phyloP scores from a whole-genome alignment of 2,329 filamentous ascomycete genomes.

The Trichoderma pleuroti region DNA sequence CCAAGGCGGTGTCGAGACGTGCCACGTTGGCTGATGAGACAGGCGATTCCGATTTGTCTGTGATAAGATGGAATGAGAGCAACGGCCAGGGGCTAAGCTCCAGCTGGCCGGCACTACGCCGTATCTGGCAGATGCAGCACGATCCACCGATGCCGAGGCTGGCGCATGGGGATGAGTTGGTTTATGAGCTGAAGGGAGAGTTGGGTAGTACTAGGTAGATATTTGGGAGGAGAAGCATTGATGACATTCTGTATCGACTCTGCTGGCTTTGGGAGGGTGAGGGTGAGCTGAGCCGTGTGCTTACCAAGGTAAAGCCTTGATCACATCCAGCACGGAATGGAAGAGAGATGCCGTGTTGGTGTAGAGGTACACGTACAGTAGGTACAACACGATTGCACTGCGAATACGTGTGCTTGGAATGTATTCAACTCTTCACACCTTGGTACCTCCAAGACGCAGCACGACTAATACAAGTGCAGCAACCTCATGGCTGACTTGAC shows the following conservation, averaged over 20 bases:
- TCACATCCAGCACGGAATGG: not conserved
- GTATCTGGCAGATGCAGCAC: not conserved
- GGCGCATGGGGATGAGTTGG: not conserved
- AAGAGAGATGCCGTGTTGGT: not conserved
- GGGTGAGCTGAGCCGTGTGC: not conserved
- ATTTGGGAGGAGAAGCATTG: not conserved
- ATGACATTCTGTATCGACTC: not conserved
- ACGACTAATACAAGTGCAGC: not conserved
- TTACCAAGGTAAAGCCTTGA: not conserved
- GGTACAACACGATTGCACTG: not conserved
- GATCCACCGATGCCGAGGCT: not conserved
- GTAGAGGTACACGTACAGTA: no score
- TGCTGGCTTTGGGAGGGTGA: not conserved
- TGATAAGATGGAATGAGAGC: not conserved
- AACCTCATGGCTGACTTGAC: not conserved
- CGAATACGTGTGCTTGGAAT: not conserved
- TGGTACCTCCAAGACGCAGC: not conserved
- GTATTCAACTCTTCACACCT: not conserved
- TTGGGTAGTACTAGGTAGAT: not conserved
- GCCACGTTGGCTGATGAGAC: constrained; percentile 15
- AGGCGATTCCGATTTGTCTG: not conserved
- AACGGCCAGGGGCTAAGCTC: not conserved
- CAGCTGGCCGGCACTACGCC: not conserved
- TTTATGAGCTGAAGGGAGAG: not conserved
- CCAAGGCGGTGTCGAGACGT: constrained; percentile 1